A percentile compares a stretch with the other conserved stretches of the same genome.
Conservation (phyloP, 805 yeast genomes). For the Tetrapisispora arboricola region DNA sequence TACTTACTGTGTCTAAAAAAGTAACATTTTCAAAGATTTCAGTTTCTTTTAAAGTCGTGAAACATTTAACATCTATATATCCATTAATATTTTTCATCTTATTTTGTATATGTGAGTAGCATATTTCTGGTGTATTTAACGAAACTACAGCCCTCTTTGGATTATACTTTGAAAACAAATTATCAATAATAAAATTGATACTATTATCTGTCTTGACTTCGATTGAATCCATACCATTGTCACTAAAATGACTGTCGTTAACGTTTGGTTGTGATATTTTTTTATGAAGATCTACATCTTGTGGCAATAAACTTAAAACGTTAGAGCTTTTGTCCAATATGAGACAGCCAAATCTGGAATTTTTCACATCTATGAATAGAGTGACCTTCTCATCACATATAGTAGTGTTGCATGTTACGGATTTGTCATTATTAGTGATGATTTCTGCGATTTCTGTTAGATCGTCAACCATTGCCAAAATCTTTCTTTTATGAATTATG, state of each 20-base stretch:
- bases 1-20: conserved; percentile 1
- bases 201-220: too few species aligned
- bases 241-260: too few species aligned
- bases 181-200: conserved; percentile 6
- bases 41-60: conserved; percentile 3
- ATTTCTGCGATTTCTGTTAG: neutral
- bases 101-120: neutral
- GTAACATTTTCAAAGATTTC: conserved; percentile 5
- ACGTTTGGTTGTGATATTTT: neutral
- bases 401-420: neutral
- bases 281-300: conserved; percentile 9
- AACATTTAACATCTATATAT: conserved; percentile 4
- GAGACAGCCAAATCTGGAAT: conserved; percentile 9
- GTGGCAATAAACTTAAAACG: conserved; percentile 8
- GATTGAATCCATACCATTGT: too few species aligned
- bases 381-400: conserved; percentile 3
- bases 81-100: neutral
- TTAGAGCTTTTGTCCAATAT: conserved; percentile 6
- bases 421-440: neutral
- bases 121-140: conserved; percentile 10
- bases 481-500: too few species aligned
- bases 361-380: conserved; percentile 10
- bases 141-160: conserved; percentile 17
- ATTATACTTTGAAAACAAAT: conserved; percentile 7
- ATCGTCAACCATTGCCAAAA: neutral